Evolutionary conservation across 2,329 filamentous ascomycete species (phyloP).

Genomic region (Talaromyces amestolkiae): DNA sequence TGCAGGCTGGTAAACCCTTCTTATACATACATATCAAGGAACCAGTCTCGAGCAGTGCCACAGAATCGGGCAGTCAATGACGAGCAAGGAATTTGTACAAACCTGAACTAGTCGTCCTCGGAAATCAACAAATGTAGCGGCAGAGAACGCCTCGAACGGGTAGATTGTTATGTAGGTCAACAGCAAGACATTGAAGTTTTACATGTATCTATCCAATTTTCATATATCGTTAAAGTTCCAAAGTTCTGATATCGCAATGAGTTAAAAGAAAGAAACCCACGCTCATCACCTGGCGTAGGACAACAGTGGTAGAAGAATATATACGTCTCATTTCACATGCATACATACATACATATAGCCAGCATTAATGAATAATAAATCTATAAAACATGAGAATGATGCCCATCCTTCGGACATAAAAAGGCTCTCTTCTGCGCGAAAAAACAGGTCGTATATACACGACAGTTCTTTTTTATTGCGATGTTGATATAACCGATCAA

Average conservation of each 20-base stretch:
- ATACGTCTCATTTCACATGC: background rate
- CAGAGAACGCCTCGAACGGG: no score
- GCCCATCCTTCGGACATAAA: background rate
- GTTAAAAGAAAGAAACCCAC: no score
- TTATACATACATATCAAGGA: no score
- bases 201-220: background rate
- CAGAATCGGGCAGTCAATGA: no score
- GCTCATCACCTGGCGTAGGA: no score
- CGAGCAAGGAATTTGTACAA: no score
- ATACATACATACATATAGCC: background rate
- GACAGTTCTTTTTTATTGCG: background rate
- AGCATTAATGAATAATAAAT: background rate
- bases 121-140: no score
- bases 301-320: background rate
- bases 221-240: background rate
- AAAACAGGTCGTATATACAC: background rate
- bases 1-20: no score
- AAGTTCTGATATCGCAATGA: no score
- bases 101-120: no score
- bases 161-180: no score
- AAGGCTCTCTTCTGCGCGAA: background rate
- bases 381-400: background rate
- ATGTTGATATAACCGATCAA: background rate
- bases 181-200: background rate
- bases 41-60: no score